Evolutionary conservation across 805 yeast species (phyloP).

Genomic region (Candida maesae): DNA sequence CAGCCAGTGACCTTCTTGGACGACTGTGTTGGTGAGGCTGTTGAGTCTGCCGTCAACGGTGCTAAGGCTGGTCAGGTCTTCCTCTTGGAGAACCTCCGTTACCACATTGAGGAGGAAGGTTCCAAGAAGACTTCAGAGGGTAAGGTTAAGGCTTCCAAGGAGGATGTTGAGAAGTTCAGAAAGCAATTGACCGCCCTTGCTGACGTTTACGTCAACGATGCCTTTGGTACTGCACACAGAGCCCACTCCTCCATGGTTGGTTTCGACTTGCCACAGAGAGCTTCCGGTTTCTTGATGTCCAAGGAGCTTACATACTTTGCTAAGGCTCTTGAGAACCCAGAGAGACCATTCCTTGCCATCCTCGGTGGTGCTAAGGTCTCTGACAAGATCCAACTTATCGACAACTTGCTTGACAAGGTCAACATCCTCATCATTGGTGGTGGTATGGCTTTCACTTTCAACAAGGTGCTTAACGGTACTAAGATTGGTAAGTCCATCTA

Average conservation of each 20-base stretch:
- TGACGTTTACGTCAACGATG: slow-evolving; percentile 96
- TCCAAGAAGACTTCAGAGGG: slow-evolving; percentile 87
- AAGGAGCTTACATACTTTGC: slow-evolving; percentile 97
- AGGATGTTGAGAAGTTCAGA: slow-evolving; percentile 84
- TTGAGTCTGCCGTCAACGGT: slow-evolving; percentile 69
- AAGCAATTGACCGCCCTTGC: slow-evolving; percentile 85
- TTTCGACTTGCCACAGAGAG: slow-evolving; percentile 90
- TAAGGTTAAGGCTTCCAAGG: slow-evolving; percentile 89
- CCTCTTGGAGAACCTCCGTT: slow-evolving; percentile 95
- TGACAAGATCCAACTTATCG: slow-evolving; percentile 97
- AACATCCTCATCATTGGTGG: slow-evolving; percentile 94
- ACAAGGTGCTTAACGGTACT: slow-evolving; percentile 83
- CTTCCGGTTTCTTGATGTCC: slow-evolving; percentile 97
- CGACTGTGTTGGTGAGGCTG: slow-evolving; percentile 93
- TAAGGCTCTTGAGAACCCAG: slow-evolving; percentile 97
- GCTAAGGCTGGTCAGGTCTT: slow-evolving; percentile 80
- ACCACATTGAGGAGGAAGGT: slow-evolving; percentile 98
- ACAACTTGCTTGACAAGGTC: slow-evolving; percentile 94
- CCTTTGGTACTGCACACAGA: slow-evolving; percentile 99
- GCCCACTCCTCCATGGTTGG: slow-evolving; percentile 99
- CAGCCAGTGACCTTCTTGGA: slow-evolving; percentile 73
- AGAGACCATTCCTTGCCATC: slow-evolving; percentile 96
- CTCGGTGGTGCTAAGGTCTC: slow-evolving; percentile 99
- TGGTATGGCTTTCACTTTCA: slow-evolving; percentile 99
- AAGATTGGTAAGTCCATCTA: slow-evolving; percentile 88